These are phyloP conservation scores for Aethionema arabicum DNA, from an alignment of 345 rosid genomes.

Conservation along the genomic window DNA sequence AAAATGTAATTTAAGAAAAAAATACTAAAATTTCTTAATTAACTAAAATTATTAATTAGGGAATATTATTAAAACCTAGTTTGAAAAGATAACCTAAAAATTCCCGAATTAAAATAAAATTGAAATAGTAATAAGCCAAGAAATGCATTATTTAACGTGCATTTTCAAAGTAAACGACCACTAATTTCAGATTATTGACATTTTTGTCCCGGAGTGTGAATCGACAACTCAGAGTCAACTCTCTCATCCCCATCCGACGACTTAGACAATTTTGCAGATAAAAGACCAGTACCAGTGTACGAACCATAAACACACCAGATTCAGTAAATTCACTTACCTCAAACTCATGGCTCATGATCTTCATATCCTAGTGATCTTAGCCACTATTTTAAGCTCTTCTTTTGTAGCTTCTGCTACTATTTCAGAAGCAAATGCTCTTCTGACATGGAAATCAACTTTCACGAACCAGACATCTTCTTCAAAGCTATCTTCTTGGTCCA, in stretches of 20 bases:
- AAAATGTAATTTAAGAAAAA: too few species aligned
- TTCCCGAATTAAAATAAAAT: too few species aligned
- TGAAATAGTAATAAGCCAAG: too few species aligned
- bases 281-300: background rate
- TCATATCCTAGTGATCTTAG: slow-evolving; percentile 25
- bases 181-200: slow-evolving; percentile 13
- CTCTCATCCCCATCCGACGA: slow-evolving; percentile 6
- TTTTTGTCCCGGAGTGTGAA: background rate
- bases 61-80: too few species aligned
- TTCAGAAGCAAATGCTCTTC: slow-evolving; percentile 36
- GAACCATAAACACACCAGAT: slow-evolving; percentile 1
- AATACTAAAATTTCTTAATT: too few species aligned
- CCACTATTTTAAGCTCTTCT: slow-evolving; percentile 23
- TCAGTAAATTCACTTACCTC: background rate
- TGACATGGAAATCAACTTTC: slow-evolving; percentile 39
- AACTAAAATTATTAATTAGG: too few species aligned
- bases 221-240: slow-evolving; percentile 17
- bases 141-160: too few species aligned
- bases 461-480: slow-evolving; percentile 35
- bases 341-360: slow-evolving; percentile 7
- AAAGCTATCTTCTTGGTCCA: slow-evolving; percentile 31
- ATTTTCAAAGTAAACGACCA: background rate
- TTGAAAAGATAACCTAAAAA: too few species aligned
- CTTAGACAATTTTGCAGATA: background rate
- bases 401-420: slow-evolving; percentile 13